phyloP scores from a whole-genome alignment of 805 yeast species.

The Saccharomycodes ludwigii region DNA sequence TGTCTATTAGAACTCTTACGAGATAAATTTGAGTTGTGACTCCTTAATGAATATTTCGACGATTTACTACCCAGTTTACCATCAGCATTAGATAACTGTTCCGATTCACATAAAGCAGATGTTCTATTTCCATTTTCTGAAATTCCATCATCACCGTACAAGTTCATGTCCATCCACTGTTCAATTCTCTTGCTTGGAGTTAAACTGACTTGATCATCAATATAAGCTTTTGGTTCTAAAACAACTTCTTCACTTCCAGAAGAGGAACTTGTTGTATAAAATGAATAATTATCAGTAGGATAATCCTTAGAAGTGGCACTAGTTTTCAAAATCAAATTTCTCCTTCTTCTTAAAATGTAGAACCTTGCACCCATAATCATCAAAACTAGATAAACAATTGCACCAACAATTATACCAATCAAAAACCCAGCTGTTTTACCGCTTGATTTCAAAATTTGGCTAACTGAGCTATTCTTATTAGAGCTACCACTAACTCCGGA shows the following conservation, averaged over 20 bases:
- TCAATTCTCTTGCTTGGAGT: constrained; percentile 20
- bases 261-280: constrained; percentile 2
- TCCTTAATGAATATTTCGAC: not conserved
- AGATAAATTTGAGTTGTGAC: no score
- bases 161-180: constrained; percentile 22
- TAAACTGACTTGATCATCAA: constrained; percentile 11
- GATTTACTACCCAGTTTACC: constrained; percentile 6
- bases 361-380: constrained; percentile 41
- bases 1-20: constrained; percentile 18
- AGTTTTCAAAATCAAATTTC: not conserved
- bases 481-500: no score
- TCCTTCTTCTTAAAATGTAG: constrained; percentile 5
- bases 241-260: constrained; percentile 2
- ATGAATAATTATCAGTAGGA: not conserved
- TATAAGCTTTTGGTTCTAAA: constrained; percentile 3
- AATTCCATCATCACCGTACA: constrained; percentile 11
- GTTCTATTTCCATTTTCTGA: constrained; percentile 10
- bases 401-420: constrained; percentile 74
- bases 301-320: not conserved
- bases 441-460: constrained; percentile 12
- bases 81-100: constrained; percentile 10
- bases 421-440: constrained; percentile 62
- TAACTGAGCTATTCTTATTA: constrained; percentile 13
- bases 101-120: constrained; percentile 11
- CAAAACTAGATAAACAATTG: constrained; percentile 47